A percentile compares a stretch with the other conserved stretches of the same genome.
Evolutionary conservation across 345 rosid genomes (phyloP).

Genomic region (Sapria himalayana): DNA sequence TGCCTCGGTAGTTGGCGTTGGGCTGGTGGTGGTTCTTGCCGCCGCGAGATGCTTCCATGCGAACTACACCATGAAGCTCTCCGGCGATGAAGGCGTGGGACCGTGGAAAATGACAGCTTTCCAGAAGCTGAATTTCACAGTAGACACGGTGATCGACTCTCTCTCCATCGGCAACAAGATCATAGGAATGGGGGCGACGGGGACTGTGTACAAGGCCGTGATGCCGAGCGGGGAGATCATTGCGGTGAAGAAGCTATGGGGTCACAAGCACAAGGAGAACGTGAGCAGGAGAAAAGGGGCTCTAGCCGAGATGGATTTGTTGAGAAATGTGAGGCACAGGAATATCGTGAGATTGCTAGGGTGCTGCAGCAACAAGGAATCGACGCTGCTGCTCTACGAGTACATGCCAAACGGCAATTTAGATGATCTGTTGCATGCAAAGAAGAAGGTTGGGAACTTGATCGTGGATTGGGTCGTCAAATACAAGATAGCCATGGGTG

Average conservation of each 20-base stretch:
- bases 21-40: conserved; percentile 54
- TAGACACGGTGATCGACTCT: conserved; percentile 72
- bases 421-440: conserved; percentile 65
- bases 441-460: conserved; percentile 37
- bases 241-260: conserved; percentile 96
- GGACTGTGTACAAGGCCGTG: conserved; percentile 79
- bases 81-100: conserved; percentile 29
- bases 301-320: conserved; percentile 75
- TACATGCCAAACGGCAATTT: conserved; percentile 91
- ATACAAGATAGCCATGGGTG: conserved; percentile 73
- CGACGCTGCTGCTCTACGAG: conserved; percentile 84
- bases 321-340: conserved; percentile 75
- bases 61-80: conserved; percentile 20
- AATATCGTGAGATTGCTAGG: conserved; percentile 86
- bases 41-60: conserved; percentile 56
- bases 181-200: conserved; percentile 86
- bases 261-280: conserved; percentile 52
- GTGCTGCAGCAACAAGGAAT: conserved; percentile 71
- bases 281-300: conserved; percentile 65
- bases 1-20: conserved; percentile 75
- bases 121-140: conserved; percentile 73
- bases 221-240: conserved; percentile 91
- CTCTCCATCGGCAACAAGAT: conserved; percentile 49
- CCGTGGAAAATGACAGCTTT: conserved; percentile 92
- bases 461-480: conserved; percentile 72